phyloP scores from a whole-genome alignment of 345 rosid species.

The Moricandia arvensis region DNA sequence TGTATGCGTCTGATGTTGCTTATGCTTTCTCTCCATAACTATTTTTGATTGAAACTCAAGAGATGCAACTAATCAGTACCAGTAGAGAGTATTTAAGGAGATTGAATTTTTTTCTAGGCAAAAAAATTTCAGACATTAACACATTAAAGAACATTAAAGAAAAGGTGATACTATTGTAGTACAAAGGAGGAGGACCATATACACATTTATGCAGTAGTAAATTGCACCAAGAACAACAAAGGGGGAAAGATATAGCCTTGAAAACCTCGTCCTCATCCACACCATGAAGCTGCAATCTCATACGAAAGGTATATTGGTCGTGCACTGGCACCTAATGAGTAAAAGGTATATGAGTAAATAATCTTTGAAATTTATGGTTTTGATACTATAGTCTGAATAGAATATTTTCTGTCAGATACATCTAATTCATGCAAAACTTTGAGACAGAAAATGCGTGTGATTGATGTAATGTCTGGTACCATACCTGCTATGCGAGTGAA shows the following conservation, averaged over 20 bases:
- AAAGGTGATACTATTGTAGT: conserved; percentile 3
- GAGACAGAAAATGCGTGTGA: neutral
- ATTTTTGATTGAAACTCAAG: conserved; percentile 5
- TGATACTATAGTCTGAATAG: neutral
- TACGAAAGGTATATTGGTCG: too few species aligned
- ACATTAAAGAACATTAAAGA: conserved; percentile 8
- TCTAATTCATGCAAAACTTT: neutral
- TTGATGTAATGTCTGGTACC: neutral
- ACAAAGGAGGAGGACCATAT: neutral
- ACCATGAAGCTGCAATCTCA: too few species aligned
- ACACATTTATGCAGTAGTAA: conserved; percentile 18
- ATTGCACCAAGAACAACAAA: conserved; percentile 9
- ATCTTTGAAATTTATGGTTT: too few species aligned
- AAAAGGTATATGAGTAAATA: too few species aligned
- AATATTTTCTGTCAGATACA: neutral
- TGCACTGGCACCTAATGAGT: too few species aligned
- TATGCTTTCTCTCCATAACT: neutral
- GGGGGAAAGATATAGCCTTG: conserved; percentile 23
- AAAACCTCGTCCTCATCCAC: conserved; percentile 24
- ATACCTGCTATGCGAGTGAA: conserved; percentile 68
- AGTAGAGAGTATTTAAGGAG: conserved; percentile 19
- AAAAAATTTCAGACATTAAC: conserved; percentile 22
- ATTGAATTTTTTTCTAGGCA: conserved; percentile 14
- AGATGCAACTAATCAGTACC: conserved; percentile 31
- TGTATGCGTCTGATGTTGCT: conserved; percentile 32